A percentile compares a stretch with the other conserved stretches of the same genome.
phyloP scores from a whole-genome alignment of 768 basidiomycete genomes.

The Pisolithus microcarpus region DNA sequence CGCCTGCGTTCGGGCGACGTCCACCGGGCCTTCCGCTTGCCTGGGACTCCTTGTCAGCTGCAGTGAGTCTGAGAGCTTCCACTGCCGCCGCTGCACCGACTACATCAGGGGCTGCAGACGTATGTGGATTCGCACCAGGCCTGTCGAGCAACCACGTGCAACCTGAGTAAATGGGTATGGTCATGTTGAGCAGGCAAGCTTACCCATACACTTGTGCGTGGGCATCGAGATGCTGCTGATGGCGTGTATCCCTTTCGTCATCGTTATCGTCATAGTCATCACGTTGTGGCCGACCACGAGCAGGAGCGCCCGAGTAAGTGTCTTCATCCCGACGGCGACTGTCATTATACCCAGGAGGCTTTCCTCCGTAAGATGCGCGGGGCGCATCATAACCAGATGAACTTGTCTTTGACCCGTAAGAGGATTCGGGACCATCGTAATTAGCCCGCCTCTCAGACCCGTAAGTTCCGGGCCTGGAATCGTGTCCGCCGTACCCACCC shows the following conservation, averaged over 20 bases:
- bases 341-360: background rate
- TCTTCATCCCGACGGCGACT: background rate
- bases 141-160: constrained; percentile 3
- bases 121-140: constrained; percentile 10
- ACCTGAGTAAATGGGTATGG: background rate
- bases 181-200: background rate
- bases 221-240: constrained; percentile 18
- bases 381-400: background rate
- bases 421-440: background rate
- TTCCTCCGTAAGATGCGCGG: background rate
- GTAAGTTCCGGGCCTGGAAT: background rate
- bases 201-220: constrained; percentile 27
- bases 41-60: constrained; percentile 5
- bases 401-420: background rate
- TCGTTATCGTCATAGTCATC: constrained; percentile 1
- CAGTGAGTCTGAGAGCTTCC: constrained; percentile 25
- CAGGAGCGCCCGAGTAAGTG: background rate
- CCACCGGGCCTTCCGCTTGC: constrained; percentile 1
- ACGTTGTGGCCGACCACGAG: background rate
- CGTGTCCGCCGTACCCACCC: background rate
- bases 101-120: constrained; percentile 20
- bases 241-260: constrained; percentile 6
- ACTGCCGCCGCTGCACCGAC: constrained; percentile 26
- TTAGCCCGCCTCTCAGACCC: background rate
- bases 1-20: background rate